Base-by-base conservation (phyloP, 225 moss, liverwort and hornwort genomes). In the Straminergon stramineum region DNA sequence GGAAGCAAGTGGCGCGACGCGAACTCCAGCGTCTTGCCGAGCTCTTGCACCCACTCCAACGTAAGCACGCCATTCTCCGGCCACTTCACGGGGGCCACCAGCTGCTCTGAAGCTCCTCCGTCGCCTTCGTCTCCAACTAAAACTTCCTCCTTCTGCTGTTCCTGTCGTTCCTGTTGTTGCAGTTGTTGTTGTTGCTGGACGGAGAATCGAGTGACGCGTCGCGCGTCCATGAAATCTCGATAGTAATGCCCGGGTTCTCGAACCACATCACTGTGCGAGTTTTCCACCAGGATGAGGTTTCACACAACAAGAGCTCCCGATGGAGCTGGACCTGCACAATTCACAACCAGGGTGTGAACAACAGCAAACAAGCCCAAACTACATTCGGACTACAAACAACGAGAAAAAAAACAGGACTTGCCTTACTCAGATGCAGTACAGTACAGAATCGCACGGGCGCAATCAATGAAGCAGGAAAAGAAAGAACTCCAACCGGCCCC, bases 1-100 rank as follows among this genome's bases (percentile, higher is more conserved):
- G 99, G 97, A 71, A 91, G 96, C 90, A 99, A 61, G 53, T 88
- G 88, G 19, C 97, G 95, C 64, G 96, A 95, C 7, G 97, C 96
- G 61, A 92, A 89, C 41, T 99, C 99, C 88, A 99, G 89, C 64
- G 94, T 88, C 39, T 81, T 89, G 28, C 94, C 95, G 31, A 99
- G 86, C 79, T 90, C 92, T 39, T 43, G 86, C 84, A 99, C 93
- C 99, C 99, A 99, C 63, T 96, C 96, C 74, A 89, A 24, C n/a
- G 96, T 95, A 26, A 99, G 80, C 26, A 13, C 92, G 35, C 99
- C 99, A 74, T 94, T 95, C 34, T 93, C 91, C 45, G 97, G 96
- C 97, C 97, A 99, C 89, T 92, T 88, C 53, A 99, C 84, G 6
- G 48, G 69, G 63, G 90, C 45, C 81, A 81, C 86, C 63, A 80